These are phyloP conservation scores for Calocera cornea DNA, from an alignment of 768 basidiomycete genomes.

Conservation along the genomic window DNA sequence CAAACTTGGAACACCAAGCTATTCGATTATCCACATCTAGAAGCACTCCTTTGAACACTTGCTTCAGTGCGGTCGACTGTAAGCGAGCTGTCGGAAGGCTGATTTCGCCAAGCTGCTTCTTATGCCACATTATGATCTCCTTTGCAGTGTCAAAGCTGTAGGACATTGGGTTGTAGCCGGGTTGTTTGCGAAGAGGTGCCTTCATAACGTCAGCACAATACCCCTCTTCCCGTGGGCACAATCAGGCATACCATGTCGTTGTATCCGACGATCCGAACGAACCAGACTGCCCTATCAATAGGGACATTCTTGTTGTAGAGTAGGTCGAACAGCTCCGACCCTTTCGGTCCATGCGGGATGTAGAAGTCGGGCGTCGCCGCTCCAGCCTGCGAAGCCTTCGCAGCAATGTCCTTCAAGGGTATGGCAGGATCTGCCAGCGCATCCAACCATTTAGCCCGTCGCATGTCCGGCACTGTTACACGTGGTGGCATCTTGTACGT, in stretches of 20 bases:
- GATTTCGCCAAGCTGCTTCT: conserved; percentile 69
- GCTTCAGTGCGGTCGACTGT: conserved; percentile 64
- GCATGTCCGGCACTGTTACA: conserved; percentile 66
- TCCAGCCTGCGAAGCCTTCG: conserved; percentile 37
- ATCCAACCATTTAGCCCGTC: conserved; percentile 68
- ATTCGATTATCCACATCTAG: conserved; percentile 56
- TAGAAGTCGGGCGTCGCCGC: neutral
- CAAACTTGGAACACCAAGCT: conserved; percentile 65
- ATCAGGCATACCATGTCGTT: conserved; percentile 55
- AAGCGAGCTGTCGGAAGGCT: conserved; percentile 66
- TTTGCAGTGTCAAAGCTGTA: conserved; percentile 80
- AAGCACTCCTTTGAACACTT: conserved; percentile 69
- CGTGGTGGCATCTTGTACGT: conserved; percentile 71
- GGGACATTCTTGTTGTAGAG: conserved; percentile 64
- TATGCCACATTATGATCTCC: conserved; percentile 64
- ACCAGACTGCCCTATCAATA: conserved; percentile 75
- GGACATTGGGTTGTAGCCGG: conserved; percentile 65
- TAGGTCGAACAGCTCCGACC: conserved; percentile 68
- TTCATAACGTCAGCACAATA: neutral
- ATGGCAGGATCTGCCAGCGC: conserved; percentile 71
- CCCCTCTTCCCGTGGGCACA: no score
- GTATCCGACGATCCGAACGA: conserved; percentile 71
- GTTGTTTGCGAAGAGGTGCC: conserved; percentile 41
- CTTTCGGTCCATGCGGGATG: conserved; percentile 76
- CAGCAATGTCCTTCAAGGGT: conserved; percentile 56